These are phyloP conservation scores for Fusarium luffae DNA, from an alignment of 2,329 filamentous ascomycete species.

Conservation along the genomic window DNA sequence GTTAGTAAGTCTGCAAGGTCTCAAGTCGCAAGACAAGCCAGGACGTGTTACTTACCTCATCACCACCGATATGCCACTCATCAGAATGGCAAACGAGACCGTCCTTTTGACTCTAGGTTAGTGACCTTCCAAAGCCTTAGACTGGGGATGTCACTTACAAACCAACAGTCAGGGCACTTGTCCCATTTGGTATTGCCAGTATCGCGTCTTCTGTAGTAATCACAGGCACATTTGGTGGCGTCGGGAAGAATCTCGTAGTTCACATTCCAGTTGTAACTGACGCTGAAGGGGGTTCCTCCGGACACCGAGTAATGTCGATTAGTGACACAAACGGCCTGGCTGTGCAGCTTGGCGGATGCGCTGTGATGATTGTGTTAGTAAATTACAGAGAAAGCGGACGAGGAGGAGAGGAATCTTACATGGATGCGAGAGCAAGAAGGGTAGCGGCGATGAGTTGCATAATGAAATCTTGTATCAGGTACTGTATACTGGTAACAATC, in stretches of 20 bases:
- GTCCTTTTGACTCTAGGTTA: constrained; percentile 3
- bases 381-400: too few relatives aligned
- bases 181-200: constrained; percentile 28
- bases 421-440: neutral
- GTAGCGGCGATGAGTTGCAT: neutral
- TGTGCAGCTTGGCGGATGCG: constrained; percentile 12
- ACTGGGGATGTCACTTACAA: neutral
- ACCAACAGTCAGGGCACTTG: constrained; percentile 30
- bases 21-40: neutral
- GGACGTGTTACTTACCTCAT: constrained; percentile 19
- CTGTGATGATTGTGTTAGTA: neutral
- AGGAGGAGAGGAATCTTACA: neutral
- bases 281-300: constrained; percentile 18
- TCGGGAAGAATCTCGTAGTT: constrained; percentile 25
- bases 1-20: too few relatives aligned
- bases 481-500: too few relatives aligned
- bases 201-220: constrained; percentile 17
- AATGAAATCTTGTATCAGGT: too few relatives aligned
- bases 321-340: constrained; percentile 20
- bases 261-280: constrained; percentile 25
- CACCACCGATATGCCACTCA: constrained; percentile 35
- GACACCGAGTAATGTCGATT: neutral
- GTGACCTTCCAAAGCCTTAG: fast-evolving
- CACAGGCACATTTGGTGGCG: constrained; percentile 26
- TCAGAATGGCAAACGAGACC: constrained; percentile 22